These are phyloP conservation scores for Camelina sativa DNA, from an alignment of 345 rosid genomes.

Conservation along the genomic window DNA sequence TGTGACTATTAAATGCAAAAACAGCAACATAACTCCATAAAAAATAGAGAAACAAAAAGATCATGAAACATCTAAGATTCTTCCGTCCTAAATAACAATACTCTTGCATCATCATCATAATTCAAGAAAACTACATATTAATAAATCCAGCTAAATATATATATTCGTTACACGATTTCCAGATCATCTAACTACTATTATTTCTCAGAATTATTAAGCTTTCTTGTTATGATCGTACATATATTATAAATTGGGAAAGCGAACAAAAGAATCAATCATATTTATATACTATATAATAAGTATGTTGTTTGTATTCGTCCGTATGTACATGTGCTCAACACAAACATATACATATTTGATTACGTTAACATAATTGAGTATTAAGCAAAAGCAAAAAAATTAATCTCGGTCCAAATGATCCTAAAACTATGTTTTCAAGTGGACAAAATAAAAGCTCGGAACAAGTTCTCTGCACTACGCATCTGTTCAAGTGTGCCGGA, in stretches of 20 bases:
- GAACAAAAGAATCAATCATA: slow-evolving; percentile 28
- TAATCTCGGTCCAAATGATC: no score
- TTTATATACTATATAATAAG: background rate
- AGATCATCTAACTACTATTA: slow-evolving; percentile 36
- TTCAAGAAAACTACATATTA: slow-evolving; percentile 4
- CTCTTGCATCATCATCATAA: slow-evolving; percentile 19
- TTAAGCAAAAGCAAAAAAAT: no score
- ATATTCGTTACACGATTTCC: slow-evolving; percentile 34
- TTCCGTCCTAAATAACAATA: slow-evolving; percentile 28
- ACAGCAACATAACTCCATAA: slow-evolving; percentile 21
- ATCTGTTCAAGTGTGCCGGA: slow-evolving; percentile 89
- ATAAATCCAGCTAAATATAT: slow-evolving; percentile 15
- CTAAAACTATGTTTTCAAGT: slow-evolving; percentile 46
- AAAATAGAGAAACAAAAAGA: background rate
- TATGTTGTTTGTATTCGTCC: background rate
- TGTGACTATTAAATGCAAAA: slow-evolving; percentile 46
- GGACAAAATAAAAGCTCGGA: slow-evolving; percentile 94
- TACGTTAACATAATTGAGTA: background rate
- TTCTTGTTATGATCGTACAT: slow-evolving; percentile 2
- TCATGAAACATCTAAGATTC: slow-evolving; percentile 30
- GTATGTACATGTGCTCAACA: slow-evolving; percentile 15
- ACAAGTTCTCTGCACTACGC: slow-evolving; percentile 86
- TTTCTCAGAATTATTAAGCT: background rate
- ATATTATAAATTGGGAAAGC: background rate
- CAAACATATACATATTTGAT: background rate